These are phyloP conservation scores for Globisporangium abappressorium DNA, from an alignment of 352 stramenopile genomes.

Conservation along the genomic window DNA sequence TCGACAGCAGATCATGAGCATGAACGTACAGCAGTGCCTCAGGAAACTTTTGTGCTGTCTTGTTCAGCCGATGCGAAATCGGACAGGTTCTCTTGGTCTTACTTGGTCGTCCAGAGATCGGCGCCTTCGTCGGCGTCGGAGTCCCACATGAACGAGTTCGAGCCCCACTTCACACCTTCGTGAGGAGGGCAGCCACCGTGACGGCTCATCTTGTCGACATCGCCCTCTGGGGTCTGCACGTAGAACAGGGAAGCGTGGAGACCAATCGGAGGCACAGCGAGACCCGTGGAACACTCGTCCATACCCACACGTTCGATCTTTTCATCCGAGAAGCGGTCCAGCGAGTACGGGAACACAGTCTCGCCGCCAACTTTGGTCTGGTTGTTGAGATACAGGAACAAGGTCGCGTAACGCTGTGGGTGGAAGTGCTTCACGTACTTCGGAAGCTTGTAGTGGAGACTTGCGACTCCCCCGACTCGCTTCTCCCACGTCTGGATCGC, in stretches of 20 bases:
- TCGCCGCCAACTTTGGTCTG: conserved; percentile 93
- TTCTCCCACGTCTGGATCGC: conserved; percentile 71
- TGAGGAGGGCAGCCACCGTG: conserved; percentile 84
- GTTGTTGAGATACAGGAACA: conserved; percentile 97
- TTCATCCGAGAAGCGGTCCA: conserved; percentile 69
- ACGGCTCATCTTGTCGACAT: conserved; percentile 72
- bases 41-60: background rate
- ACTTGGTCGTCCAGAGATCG: conserved; percentile 80
- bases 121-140: conserved; percentile 77
- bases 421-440: conserved; percentile 73
- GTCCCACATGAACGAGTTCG: conserved; percentile 89
- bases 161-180: conserved; percentile 82
- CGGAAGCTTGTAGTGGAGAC: conserved; percentile 59
- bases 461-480: conserved; percentile 26
- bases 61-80: background rate
- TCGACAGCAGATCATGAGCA: background rate
- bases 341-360: conserved; percentile 95
- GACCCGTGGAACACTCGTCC: conserved; percentile 72
- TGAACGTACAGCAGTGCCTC: background rate
- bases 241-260: conserved; percentile 85
- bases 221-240: conserved; percentile 71
- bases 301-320: conserved; percentile 72
- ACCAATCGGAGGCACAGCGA: conserved; percentile 66
- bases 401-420: conserved; percentile 94
- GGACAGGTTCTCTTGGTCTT: conserved; percentile 9